Evolutionary conservation across 768 basidiomycete genomes (phyloP).

Genomic region (Tylopilus rubrobrunneus): DNA sequence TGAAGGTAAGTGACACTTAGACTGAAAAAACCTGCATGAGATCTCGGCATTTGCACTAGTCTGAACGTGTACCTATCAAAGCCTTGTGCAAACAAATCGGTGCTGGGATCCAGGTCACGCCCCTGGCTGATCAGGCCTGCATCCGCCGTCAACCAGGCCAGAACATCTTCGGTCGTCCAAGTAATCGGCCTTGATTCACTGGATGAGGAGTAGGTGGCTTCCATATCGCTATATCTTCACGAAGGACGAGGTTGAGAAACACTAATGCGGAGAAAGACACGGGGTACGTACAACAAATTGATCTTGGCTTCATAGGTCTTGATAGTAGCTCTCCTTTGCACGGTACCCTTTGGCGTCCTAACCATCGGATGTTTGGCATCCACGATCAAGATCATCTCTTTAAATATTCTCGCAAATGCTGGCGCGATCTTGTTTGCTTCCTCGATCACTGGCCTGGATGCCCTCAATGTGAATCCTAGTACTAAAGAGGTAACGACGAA

Average conservation of each 20-base stretch:
- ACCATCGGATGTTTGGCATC: conserved; percentile 37
- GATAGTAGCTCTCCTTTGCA: conserved; percentile 14
- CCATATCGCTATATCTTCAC: background rate
- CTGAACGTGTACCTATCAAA: background rate
- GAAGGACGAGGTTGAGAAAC: background rate
- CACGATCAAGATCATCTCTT: conserved; percentile 49
- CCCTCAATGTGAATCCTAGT: background rate
- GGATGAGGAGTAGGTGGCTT: background rate
- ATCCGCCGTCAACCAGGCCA: background rate
- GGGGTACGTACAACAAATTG: background rate
- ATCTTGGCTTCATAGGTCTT: conserved; percentile 28
- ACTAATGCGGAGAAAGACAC: background rate
- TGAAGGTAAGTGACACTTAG: conserved; percentile 22
- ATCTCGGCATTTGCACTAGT: background rate
- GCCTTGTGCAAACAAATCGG: background rate
- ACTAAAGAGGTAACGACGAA: background rate
- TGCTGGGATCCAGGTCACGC: background rate
- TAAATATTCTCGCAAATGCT: conserved; percentile 40
- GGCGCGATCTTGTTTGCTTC: conserved; percentile 39
- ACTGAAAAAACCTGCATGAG: conserved; percentile 2
- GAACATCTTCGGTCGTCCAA: background rate
- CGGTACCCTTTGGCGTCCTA: conserved; percentile 32
- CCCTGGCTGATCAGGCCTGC: background rate
- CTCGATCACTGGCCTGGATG: conserved; percentile 35
- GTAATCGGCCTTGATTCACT: background rate